These are phyloP conservation scores for Dryas drummondii DNA, from an alignment of 306 rosid species.

Conservation along the genomic window DNA sequence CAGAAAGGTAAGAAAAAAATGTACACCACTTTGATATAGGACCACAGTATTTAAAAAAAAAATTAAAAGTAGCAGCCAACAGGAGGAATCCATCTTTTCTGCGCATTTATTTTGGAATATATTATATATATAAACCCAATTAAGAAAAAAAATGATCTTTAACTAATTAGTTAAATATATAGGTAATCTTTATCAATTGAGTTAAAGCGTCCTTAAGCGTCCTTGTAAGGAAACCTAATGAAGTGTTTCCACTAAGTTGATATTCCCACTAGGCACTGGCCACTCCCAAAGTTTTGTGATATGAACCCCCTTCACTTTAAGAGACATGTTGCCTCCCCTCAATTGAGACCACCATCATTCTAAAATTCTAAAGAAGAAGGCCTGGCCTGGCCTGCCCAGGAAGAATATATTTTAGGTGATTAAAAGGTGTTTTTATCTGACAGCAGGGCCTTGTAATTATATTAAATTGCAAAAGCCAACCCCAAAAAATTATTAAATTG, in stretches of 20 bases:
- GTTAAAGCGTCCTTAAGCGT: slow-evolving; percentile 12
- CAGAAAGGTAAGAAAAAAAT: slow-evolving; percentile 7
- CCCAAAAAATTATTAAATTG: not conserved
- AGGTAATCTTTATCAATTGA: slow-evolving; percentile 1
- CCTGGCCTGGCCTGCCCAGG: slow-evolving; percentile 11
- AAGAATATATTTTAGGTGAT: slow-evolving; percentile 26
- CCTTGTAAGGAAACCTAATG: slow-evolving; percentile 26
- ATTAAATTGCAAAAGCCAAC: not conserved
- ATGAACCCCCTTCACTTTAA: slow-evolving; percentile 41
- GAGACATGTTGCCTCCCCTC: slow-evolving; percentile 69
- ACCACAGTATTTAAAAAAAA: slow-evolving; percentile 9
- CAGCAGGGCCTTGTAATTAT: slow-evolving; percentile 23
- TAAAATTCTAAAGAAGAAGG: slow-evolving; percentile 20
- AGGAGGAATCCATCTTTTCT: slow-evolving; percentile 40
- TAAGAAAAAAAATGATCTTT: not conserved
- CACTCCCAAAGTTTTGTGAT: slow-evolving; percentile 29
- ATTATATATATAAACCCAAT: not conserved
- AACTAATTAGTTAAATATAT: not conserved
- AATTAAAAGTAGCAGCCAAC: slow-evolving; percentile 33
- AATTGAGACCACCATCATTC: slow-evolving; percentile 53
- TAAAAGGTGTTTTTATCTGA: slow-evolving; percentile 28
- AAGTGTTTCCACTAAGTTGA: slow-evolving; percentile 38
- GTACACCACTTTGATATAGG: slow-evolving; percentile 8
- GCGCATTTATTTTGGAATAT: slow-evolving; percentile 5
- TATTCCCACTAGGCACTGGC: slow-evolving; percentile 23